These are phyloP conservation scores for Sporothrix globosa DNA, from an alignment of 2,329 filamentous ascomycete species.

Conservation along the genomic window DNA sequence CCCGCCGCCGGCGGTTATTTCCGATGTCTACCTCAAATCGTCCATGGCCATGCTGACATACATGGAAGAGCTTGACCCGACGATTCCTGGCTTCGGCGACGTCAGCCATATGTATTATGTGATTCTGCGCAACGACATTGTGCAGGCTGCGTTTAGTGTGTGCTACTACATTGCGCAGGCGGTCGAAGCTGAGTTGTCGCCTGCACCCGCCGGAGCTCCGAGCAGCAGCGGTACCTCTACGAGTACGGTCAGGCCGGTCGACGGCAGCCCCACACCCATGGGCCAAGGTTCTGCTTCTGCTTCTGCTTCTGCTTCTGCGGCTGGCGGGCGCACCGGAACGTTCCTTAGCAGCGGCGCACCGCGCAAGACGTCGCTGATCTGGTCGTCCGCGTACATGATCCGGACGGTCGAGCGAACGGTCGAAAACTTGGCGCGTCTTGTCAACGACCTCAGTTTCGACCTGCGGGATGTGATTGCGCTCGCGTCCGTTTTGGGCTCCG, in stretches of 20 bases:
- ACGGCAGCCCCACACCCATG: neutral
- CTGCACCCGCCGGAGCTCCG: neutral
- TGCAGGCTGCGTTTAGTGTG: conserved; percentile 59
- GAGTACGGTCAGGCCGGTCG: neutral
- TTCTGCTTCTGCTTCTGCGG: neutral
- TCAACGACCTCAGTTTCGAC: conserved; percentile 37
- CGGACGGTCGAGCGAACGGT: conserved; percentile 37
- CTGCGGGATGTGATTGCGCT: conserved; percentile 38
- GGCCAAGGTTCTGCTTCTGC: neutral
- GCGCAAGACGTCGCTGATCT: conserved; percentile 32
- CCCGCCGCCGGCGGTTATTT: conserved; percentile 51
- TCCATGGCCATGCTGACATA: conserved; percentile 61
- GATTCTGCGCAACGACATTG: conserved; percentile 57
- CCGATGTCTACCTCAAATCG: conserved; percentile 56
- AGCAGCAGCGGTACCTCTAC: neutral
- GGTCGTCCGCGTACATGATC: conserved; percentile 37
- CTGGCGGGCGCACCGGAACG: neutral
- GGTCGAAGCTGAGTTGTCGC: conserved; percentile 36
- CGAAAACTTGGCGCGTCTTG: conserved; percentile 36
- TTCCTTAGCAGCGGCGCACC: neutral
- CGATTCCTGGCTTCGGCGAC: conserved; percentile 51
- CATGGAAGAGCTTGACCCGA: conserved; percentile 57
- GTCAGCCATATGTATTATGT: conserved; percentile 58
- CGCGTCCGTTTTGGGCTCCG: conserved; percentile 37
- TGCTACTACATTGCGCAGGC: conserved; percentile 57